Evolutionary conservation across 306 rosid species (phyloP), one percentile per base, ranked within the genome.

Genomic region (Cyclanthera cordifolia): DNA sequence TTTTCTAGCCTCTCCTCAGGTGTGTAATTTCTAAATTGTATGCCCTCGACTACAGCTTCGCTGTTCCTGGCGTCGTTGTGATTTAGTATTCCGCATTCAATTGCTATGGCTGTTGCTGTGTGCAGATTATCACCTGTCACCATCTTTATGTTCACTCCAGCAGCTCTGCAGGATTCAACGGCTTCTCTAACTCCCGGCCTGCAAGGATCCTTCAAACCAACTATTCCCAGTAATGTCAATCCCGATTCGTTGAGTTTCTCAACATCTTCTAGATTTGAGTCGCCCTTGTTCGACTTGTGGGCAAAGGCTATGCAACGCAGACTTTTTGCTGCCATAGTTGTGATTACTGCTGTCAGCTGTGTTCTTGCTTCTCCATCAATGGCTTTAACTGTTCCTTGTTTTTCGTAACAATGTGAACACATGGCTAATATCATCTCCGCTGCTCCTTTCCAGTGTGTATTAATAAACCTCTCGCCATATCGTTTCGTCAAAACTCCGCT

Each of bases 391-490:
- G 55, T 48, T 53, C 78, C 78, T 3, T 51, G 51, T 14, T 3
- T 67, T 11, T 75, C 59, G 10, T 57, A 75, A 57, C 34, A 75
- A 68, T 52, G 6, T 53, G 70, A 75, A 58, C 78, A 75, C 74
- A 68, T 56, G 0, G 53, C 13, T 13, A 75, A 12, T 45, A 75
- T 55, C 74, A 75, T 75, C 59, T 75, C 78, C 5, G 74, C 70
- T 19, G 78, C 78, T 75, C 78, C 78, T 23, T 75, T 68, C 78
- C 74, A 75, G 11, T 75, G 74, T 32, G 78, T 55, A 52, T 47
- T 59, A 17, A 53, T 27, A 51, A 17, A 16, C 69, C 46, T 57
- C 30, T 68, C 69, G 4, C 28, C 59, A 1, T 55, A 11, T 4
- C 45, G 52, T 65, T 15, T 30, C 15, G 16, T 43, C 74, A 19